Evolutionary conservation across 208 protist species (phyloP).

Genomic region (Balamuthia mandrillaris): DNA sequence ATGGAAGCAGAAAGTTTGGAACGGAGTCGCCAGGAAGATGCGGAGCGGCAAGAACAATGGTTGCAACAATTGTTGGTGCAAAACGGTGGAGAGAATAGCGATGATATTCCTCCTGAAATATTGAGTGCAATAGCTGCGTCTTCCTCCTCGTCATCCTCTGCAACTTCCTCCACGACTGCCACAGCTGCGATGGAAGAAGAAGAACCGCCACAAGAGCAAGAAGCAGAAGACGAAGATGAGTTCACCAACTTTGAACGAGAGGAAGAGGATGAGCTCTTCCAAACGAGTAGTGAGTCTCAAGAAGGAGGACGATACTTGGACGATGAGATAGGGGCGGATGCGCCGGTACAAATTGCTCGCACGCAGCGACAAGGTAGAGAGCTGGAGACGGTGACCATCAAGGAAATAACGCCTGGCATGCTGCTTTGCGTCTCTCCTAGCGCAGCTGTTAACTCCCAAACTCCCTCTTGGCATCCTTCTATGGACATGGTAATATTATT

Average conservation of each 20-base stretch:
- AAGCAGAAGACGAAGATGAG: background rate
- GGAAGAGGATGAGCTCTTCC: background rate
- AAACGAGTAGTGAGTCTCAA: background rate
- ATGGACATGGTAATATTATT: too few relatives aligned
- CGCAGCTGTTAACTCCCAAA: background rate
- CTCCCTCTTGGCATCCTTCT: too few relatives aligned
- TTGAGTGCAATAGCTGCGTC: too few relatives aligned
- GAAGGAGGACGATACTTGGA: constrained; percentile 18
- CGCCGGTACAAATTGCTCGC: constrained; percentile 18
- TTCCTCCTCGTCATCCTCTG: too few relatives aligned
- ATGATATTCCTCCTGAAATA: too few relatives aligned
- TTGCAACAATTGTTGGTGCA: too few relatives aligned
- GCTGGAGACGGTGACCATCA: background rate
- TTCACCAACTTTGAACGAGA: background rate
- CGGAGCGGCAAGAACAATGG: too few relatives aligned
- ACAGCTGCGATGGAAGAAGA: background rate
- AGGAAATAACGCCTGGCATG: constrained; percentile 25
- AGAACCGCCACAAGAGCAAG: background rate
- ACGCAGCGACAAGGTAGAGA: background rate
- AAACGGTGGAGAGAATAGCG: too few relatives aligned
- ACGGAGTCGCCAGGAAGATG: too few relatives aligned
- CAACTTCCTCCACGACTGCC: too few relatives aligned
- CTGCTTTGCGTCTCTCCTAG: background rate
- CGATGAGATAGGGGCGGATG: constrained; percentile 38
- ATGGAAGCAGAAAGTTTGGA: too few relatives aligned